Conservation (phyloP, 2,329 filamentous ascomycete species). For the Aspergillus terreus region DNA sequence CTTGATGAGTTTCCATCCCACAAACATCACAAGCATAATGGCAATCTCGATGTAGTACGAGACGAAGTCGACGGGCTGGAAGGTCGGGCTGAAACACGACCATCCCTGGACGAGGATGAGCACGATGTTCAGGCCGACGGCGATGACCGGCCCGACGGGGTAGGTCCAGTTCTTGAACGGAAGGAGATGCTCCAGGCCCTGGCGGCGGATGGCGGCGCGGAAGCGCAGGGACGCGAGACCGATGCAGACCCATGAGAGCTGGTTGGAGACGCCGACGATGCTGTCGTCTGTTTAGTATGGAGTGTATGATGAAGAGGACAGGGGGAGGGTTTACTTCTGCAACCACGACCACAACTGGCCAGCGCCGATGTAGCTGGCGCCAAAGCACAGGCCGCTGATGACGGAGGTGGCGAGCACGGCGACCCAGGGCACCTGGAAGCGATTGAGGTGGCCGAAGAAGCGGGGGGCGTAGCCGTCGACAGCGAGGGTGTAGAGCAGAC, state of each 20-base stretch:
- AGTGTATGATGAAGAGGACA: neutral
- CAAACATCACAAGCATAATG: slow-evolving; percentile 54
- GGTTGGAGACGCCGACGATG: slow-evolving; percentile 65
- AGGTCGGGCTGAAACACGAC: slow-evolving; percentile 56
- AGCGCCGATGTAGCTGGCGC: slow-evolving; percentile 62
- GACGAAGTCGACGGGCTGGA: slow-evolving; percentile 58
- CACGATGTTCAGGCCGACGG: slow-evolving; percentile 55
- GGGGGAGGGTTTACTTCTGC: slow-evolving; percentile 50
- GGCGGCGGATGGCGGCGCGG: slow-evolving; percentile 53
- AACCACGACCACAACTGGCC: slow-evolving; percentile 65
- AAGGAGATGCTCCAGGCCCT: slow-evolving; percentile 59
- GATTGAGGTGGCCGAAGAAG: slow-evolving; percentile 50
- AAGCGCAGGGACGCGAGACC: slow-evolving; percentile 64
- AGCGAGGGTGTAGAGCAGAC: slow-evolving; percentile 56
- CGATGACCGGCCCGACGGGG: slow-evolving; percentile 57
- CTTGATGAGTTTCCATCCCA: slow-evolving; percentile 56
- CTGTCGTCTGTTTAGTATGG: slow-evolving; percentile 23
- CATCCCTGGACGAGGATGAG: slow-evolving; percentile 62
- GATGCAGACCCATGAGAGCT: slow-evolving; percentile 62
- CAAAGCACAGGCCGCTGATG: slow-evolving; percentile 59
- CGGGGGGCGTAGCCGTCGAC: slow-evolving; percentile 54
- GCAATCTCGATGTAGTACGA: slow-evolving; percentile 63
- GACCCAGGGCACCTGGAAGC: slow-evolving; percentile 52
- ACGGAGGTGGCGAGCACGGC: slow-evolving; percentile 53
- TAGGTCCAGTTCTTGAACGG: slow-evolving; percentile 67